A percentile compares a stretch with the other conserved stretches of the same genome.
phyloP scores from a whole-genome alignment of 192 early-diverging fungal genomes.

The Phlyctochytrium planicorne region DNA sequence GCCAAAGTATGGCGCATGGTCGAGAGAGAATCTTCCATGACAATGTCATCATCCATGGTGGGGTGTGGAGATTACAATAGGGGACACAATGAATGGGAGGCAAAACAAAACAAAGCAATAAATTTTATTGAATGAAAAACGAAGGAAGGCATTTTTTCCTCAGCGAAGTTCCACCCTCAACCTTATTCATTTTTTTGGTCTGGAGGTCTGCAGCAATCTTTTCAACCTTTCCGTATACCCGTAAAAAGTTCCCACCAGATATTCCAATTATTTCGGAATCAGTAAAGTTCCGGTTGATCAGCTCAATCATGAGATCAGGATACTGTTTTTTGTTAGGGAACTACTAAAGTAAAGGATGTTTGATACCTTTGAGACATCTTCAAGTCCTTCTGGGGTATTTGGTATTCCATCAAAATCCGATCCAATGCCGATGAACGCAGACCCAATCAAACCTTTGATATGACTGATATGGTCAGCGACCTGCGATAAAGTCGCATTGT shows the following conservation, averaged over 20 bases:
- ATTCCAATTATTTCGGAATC: slow-evolving; percentile 41
- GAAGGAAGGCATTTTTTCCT: too few species aligned
- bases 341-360: background rate
- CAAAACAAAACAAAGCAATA: too few species aligned
- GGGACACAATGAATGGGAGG: too few species aligned
- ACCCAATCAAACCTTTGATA: slow-evolving; percentile 50
- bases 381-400: slow-evolving; percentile 49
- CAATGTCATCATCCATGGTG: too few species aligned
- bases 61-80: too few species aligned
- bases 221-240: slow-evolving; percentile 40
- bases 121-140: too few species aligned
- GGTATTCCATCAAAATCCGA: slow-evolving; percentile 65
- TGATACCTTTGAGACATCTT: slow-evolving; percentile 55
- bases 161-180: too few species aligned
- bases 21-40: too few species aligned
- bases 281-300: slow-evolving; percentile 35
- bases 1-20: too few species aligned
- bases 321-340: slow-evolving; percentile 16
- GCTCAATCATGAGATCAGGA: slow-evolving; percentile 36
- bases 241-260: slow-evolving; percentile 39
- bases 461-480: slow-evolving; percentile 62
- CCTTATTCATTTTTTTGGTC: slow-evolving; percentile 1
- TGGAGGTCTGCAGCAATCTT: too few species aligned
- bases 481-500: background rate
- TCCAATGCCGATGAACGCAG: slow-evolving; percentile 59